Evolutionary conservation across 192 early-diverging fungal species (phyloP).

Genomic region (Paraglomus brasilianum): DNA sequence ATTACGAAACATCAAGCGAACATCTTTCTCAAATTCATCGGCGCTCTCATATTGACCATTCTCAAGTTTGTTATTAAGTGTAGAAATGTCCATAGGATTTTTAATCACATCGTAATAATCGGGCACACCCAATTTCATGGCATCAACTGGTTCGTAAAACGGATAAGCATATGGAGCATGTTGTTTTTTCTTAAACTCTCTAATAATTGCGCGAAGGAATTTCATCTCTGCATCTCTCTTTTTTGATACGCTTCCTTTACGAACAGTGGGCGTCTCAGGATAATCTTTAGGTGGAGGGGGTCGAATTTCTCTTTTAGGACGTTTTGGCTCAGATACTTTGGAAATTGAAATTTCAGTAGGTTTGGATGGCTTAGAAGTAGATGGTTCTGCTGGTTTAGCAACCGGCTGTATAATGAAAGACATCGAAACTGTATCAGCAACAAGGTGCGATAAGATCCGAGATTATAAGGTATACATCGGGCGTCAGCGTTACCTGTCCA

Average conservation of each 20-base stretch:
- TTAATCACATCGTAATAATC: conserved; percentile 82
- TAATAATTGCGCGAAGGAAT: conserved; percentile 60
- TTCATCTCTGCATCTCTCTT: conserved; percentile 61
- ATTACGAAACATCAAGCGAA: conserved; percentile 70
- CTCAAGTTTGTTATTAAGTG: conserved; percentile 63
- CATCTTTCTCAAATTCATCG: conserved; percentile 65
- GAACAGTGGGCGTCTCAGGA: conserved; percentile 37
- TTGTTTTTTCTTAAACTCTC: conserved; percentile 67
- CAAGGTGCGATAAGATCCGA: too few species aligned
- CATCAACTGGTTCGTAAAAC: conserved; percentile 86
- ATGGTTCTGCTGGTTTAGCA: neutral
- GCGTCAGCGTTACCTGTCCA: conserved; percentile 42
- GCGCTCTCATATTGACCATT: conserved; percentile 55
- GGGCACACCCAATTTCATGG: conserved; percentile 77
- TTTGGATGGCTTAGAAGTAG: conserved; percentile 6
- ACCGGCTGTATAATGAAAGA: neutral
- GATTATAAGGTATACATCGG: neutral
- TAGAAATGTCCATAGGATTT: conserved; percentile 77
- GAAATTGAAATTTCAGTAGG: neutral
- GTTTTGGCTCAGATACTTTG: neutral
- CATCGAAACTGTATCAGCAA: neutral
- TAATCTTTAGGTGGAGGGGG: conserved; percentile 39
- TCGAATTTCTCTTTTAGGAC: neutral
- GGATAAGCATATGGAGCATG: conserved; percentile 69
- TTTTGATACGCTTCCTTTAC: conserved; percentile 31